Evolutionary conservation across 1,284 basidiomycete genomes (phyloP).

Genomic region (Neotropicomus parvogracilis): DNA sequence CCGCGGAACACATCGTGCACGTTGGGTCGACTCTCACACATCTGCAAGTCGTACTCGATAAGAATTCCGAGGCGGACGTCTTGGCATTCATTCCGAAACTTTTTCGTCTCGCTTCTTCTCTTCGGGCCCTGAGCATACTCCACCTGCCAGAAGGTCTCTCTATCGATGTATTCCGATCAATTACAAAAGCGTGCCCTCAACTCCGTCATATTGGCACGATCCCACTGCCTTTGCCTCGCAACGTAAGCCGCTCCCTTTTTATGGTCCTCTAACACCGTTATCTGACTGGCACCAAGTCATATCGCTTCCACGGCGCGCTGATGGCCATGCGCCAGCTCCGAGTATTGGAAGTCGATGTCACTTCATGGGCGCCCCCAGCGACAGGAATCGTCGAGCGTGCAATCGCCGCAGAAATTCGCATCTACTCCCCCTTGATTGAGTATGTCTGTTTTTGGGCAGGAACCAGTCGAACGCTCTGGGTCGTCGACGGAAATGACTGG

Average conservation of each 20-base stretch:
- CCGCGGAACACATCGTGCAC: slow-evolving; percentile 28
- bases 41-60: slow-evolving; percentile 27
- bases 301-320: slow-evolving; percentile 24
- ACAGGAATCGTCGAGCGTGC: slow-evolving; percentile 26
- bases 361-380: slow-evolving; percentile 28
- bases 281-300: slow-evolving; percentile 27
- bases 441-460: slow-evolving; percentile 31
- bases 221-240: slow-evolving; percentile 30
- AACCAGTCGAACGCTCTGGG: slow-evolving; percentile 28
- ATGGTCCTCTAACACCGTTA: slow-evolving; percentile 8
- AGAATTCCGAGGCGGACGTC: slow-evolving; percentile 23
- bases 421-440: slow-evolving; percentile 32
- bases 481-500: slow-evolving; percentile 36
- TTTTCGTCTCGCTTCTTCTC: slow-evolving; percentile 24
- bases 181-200: slow-evolving; percentile 31
- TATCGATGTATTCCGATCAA: slow-evolving; percentile 29
- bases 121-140: slow-evolving; percentile 33
- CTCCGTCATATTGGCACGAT: slow-evolving; percentile 34
- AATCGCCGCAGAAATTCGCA: slow-evolving; percentile 32
- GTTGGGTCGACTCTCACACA: slow-evolving; percentile 29
- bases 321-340: slow-evolving; percentile 30
- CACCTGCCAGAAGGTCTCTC: slow-evolving; percentile 31
- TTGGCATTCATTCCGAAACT: slow-evolving; percentile 29
- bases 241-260: slow-evolving; percentile 24
- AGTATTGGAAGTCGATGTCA: slow-evolving; percentile 29